phyloP scores from a whole-genome alignment of 2,329 filamentous ascomycete species.

The Ramularia collo-cygni region DNA sequence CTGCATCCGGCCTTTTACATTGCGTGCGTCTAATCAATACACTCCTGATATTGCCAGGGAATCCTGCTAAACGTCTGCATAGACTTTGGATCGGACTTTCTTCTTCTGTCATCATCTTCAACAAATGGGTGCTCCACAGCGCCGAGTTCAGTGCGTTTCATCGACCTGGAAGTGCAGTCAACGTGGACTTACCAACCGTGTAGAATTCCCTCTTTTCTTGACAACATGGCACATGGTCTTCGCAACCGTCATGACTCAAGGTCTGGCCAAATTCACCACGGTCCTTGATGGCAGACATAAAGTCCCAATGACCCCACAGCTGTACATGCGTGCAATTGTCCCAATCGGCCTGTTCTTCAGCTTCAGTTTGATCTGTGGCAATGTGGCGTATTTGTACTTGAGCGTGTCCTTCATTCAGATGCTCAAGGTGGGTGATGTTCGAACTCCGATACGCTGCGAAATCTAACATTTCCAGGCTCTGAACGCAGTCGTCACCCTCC shows the following conservation, averaged over 20 bases:
- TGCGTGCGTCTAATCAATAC: slow-evolving; percentile 46
- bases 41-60: neutral
- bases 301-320: slow-evolving; percentile 91
- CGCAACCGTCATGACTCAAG: slow-evolving; percentile 87
- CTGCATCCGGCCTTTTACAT: slow-evolving; percentile 84
- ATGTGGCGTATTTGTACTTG: slow-evolving; percentile 90
- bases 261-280: slow-evolving; percentile 82
- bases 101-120: slow-evolving; percentile 94
- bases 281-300: slow-evolving; percentile 91
- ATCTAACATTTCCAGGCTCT: slow-evolving; percentile 59
- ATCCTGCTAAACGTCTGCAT: slow-evolving; percentile 4
- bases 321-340: slow-evolving; percentile 88
- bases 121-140: slow-evolving; percentile 94
- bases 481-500: slow-evolving; percentile 84
- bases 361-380: slow-evolving; percentile 91
- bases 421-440: slow-evolving; percentile 64
- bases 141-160: slow-evolving; percentile 66
- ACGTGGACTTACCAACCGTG: neutral
- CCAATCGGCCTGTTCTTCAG: slow-evolving; percentile 96
- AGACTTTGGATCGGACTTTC: slow-evolving; percentile 76
- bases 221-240: slow-evolving; percentile 96
- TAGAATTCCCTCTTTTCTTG: slow-evolving; percentile 58
- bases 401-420: slow-evolving; percentile 98
- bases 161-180: slow-evolving; percentile 16
- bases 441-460: neutral